These are phyloP conservation scores for Rubus parviflorus DNA, from an alignment of 306 rosid species.

Conservation along the genomic window DNA sequence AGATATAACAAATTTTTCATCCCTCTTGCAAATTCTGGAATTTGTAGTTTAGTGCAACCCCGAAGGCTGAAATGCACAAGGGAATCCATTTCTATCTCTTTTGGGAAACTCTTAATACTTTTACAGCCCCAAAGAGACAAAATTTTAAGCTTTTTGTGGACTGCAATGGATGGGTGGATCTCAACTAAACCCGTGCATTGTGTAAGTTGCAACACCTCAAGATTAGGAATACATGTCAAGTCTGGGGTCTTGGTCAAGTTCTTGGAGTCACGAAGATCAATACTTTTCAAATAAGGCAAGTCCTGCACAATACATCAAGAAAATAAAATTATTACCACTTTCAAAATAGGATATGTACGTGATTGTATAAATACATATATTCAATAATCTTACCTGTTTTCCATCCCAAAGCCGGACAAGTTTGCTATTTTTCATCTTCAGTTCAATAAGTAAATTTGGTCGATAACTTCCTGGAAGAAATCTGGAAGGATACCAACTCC, in stretches of 20 bases:
- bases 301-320: not conserved
- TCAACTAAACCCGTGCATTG: constrained; percentile 13
- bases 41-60: constrained; percentile 2
- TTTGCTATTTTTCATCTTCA: not conserved
- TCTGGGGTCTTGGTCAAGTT: constrained; percentile 22
- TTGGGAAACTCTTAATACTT: constrained; percentile 5
- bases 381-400: constrained; percentile 1
- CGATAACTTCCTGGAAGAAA: not conserved
- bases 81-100: constrained; percentile 6
- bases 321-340: not conserved
- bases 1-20: not conserved
- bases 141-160: not conserved
- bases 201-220: not conserved
- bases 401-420: constrained; percentile 13
- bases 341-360: too few species aligned
- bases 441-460: not conserved
- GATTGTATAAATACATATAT: not conserved
- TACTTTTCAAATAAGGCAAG: constrained; percentile 6
- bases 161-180: constrained; percentile 24
- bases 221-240: constrained; percentile 14
- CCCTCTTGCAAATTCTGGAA: constrained; percentile 12
- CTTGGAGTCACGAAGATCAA: constrained; percentile 3
- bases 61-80: not conserved
- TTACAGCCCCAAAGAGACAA: not conserved
- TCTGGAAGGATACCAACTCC: constrained; percentile 21